Base-by-base conservation (phyloP, 225 moss, liverwort and hornwort species). In the Ulota crispa region DNA sequence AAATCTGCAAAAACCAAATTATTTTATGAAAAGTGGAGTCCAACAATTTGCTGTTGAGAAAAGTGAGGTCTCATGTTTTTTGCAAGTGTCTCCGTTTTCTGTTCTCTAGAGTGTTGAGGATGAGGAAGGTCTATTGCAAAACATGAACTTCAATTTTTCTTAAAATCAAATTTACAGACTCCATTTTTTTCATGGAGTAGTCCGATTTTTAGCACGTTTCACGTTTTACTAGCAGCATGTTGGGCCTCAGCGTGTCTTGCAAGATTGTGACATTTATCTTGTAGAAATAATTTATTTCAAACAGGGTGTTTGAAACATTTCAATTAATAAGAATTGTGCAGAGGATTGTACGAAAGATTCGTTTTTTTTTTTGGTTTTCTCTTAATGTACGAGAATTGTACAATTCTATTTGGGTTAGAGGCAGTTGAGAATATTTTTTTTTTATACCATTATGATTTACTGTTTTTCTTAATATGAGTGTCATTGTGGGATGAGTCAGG, bases 401-500 rank as follows among this genome's bases (percentile, higher is more conserved):
- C 63, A 8, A 7, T 32, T 63, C 8, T 43, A 21, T 30, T 30
- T 62, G 7, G 4, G 5, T 13, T 1, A 62, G 23, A 45, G 30
- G 5, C 45, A 23, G 2, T 62, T 61, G 43, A 1, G 0, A 30
- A 27, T 61, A 19, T 12, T 62, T 0, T 14, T 7, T 23, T 24
- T 57, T 32, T 57, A 19, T 20, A 9, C 6, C 15, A 2, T 59
- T 26, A 2, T 47, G 47, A 31, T 24, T 28, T 8, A 20, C 7
- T 55, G 1, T 16, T 5, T 66, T 54, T 42, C 45, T 42, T 9
- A 42, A 20, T 12, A 34, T 24, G 59, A 15, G 61, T 12, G 43
- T 59, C 28, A 55, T 62, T 39, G 43, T 72, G 72, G 71, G 65
- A 54, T 77, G 81, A 53, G 7, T 43, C 77, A 93, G 93, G 93